Percentiles rank a stretch among this genome's conserved stretches.
Evolutionary conservation across 2,329 filamentous ascomycete genomes (phyloP).

Genomic region (Fusarium sp.): DNA sequence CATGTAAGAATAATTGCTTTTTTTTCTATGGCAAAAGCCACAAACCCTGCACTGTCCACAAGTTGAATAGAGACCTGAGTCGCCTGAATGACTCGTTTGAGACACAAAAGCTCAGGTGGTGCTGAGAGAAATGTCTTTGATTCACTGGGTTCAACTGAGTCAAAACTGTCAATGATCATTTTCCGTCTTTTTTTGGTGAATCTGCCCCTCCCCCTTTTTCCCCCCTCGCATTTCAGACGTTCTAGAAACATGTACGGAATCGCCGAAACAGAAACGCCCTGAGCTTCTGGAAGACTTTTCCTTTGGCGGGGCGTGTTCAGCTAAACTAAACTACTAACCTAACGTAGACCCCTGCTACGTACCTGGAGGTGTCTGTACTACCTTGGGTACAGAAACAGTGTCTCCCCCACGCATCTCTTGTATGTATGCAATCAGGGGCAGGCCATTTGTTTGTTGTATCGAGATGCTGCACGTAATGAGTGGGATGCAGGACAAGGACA

Average conservation of each 20-base stretch:
- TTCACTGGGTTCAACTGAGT: not conserved
- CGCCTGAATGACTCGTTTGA: slow-evolving; percentile 6
- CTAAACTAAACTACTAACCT: not conserved
- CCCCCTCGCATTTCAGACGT: not conserved
- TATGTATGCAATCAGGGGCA: slow-evolving; percentile 2
- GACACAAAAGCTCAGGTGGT: not conserved
- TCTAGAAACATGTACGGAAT: slow-evolving; percentile 17
- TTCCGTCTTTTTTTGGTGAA: not conserved
- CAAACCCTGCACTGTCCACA: not conserved
- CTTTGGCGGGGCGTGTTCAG: not conserved
- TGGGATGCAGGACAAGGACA: slow-evolving; percentile 6
- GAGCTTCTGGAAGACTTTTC: slow-evolving; percentile 11
- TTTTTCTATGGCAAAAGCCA: not conserved
- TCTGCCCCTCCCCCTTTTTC: not conserved
- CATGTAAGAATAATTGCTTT: slow-evolving; percentile 15
- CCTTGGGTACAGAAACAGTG: not conserved
- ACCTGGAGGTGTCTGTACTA: not conserved
- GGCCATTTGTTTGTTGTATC: not conserved
- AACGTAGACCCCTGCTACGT: not conserved
- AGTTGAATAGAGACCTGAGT: not conserved
- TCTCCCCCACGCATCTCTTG: not conserved
- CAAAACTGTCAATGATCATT: not conserved
- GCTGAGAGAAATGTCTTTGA: not conserved
- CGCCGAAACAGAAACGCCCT: slow-evolving; percentile 5
- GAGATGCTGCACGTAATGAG: slow-evolving; percentile 19